phyloP scores from a whole-genome alignment of 2,329 filamentous ascomycete species.

The Fusarium robinianum region DNA sequence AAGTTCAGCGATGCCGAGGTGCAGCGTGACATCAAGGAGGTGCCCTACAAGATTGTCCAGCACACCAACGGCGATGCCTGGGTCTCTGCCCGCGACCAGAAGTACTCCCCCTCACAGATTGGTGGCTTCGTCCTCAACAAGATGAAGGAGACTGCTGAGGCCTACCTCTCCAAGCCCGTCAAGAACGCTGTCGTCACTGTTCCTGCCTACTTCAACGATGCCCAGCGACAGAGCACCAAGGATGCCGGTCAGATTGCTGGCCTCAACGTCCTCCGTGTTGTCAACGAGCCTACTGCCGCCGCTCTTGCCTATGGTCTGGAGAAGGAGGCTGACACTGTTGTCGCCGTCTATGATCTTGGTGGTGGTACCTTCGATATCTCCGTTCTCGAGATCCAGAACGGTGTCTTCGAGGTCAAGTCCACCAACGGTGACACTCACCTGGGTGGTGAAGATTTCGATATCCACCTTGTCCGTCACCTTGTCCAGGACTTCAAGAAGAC shows the following conservation, averaged over 20 bases:
- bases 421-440: constrained; percentile 99
- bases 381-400: constrained; percentile 94
- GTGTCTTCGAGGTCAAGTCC: constrained; percentile 98
- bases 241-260: constrained; percentile 96
- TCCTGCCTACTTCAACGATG: constrained; percentile 98
- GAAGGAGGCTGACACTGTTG: constrained; percentile 86
- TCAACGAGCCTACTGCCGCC: constrained; percentile 96
- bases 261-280: constrained; percentile 94
- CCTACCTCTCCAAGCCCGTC: constrained; percentile 84
- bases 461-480: constrained; percentile 88
- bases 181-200: constrained; percentile 98
- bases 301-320: constrained; percentile 95
- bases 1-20: constrained; percentile 95
- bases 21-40: constrained; percentile 95
- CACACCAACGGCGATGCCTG: constrained; percentile 96
- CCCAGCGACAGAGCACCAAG: constrained; percentile 97
- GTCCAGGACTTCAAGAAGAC: constrained; percentile 97
- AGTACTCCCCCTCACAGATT: constrained; percentile 97
- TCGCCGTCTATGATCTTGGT: constrained; percentile 97
- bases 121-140: constrained; percentile 96
- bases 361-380: constrained; percentile 99
- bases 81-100: constrained; percentile 90
- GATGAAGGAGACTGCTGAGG: constrained; percentile 99
- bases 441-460: constrained; percentile 98
- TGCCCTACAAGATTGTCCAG: constrained; percentile 98